Conservation (phyloP, 805 yeast genomes). For the Hemisphaericaspora nanyangensis region DNA sequence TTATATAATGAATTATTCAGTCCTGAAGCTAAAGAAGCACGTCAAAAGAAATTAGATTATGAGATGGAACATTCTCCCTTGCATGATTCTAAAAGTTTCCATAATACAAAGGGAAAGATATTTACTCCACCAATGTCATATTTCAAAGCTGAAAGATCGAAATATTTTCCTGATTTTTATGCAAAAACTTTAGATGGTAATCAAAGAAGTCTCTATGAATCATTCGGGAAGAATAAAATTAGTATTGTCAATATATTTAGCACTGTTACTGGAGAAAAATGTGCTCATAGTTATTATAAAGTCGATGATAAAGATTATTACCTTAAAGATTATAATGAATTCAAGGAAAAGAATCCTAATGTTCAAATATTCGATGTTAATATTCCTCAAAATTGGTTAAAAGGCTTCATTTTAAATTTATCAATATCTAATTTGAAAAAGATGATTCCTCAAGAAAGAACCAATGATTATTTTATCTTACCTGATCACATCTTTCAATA, state of each 20-base stretch:
- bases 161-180: constrained; percentile 77
- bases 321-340: constrained; percentile 30
- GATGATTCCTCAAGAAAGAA: constrained; percentile 45
- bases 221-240: constrained; percentile 47
- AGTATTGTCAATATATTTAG: constrained; percentile 65
- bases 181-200: constrained; percentile 48
- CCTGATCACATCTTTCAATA: constrained; percentile 57
- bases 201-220: constrained; percentile 33
- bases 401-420: constrained; percentile 55
- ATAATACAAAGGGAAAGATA: constrained; percentile 79
- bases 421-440: constrained; percentile 41
- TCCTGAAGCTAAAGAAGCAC: constrained; percentile 31
- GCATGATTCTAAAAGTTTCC: constrained; percentile 43
- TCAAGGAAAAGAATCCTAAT: constrained; percentile 42
- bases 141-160: constrained; percentile 67
- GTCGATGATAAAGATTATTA: constrained; percentile 40
- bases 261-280: constrained; percentile 65
- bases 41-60: constrained; percentile 38
- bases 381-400: constrained; percentile 68
- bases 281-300: constrained; percentile 58
- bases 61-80: constrained; percentile 42
- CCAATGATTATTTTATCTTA: constrained; percentile 57
- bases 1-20: constrained; percentile 26
- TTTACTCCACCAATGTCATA: constrained; percentile 79
- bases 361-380: constrained; percentile 75